Conservation (phyloP, 2,329 filamentous ascomycete species). For the Colletotrichum musicola region DNA sequence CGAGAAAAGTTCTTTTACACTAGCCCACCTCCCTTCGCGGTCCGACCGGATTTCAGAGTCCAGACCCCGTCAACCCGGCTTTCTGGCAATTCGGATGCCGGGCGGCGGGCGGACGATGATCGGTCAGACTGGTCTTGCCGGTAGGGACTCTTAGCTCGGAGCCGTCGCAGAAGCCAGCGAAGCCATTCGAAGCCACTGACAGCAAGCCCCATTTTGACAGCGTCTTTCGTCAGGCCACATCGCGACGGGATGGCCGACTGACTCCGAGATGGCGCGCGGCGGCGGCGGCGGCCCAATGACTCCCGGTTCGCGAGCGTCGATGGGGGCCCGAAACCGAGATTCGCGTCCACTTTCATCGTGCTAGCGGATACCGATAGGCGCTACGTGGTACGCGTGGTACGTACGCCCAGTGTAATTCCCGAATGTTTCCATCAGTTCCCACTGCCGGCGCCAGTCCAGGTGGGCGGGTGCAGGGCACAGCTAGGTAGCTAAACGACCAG, state of each 20-base stretch:
- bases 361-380: not conserved
- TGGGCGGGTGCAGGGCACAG: not conserved
- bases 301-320: conserved; percentile 13
- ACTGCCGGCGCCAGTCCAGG: conserved; percentile 11
- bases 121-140: conserved; percentile 13
- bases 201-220: conserved; percentile 33
- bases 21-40: not conserved
- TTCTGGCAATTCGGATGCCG: conserved; percentile 18
- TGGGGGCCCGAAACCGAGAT: conserved; percentile 29
- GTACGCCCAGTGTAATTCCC: conserved; percentile 11
- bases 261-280: conserved; percentile 8
- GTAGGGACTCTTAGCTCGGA: not conserved
- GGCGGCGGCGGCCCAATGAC: conserved; percentile 16
- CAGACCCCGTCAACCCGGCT: not conserved
- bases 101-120: conserved; percentile 12
- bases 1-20: not conserved
- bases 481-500: not conserved
- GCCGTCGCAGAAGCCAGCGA: not conserved
- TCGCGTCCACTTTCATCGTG: not conserved
- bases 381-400: not conserved
- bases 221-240: conserved; percentile 25
- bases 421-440: conserved; percentile 14
- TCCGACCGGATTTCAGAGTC: conserved; percentile 17
- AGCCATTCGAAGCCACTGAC: conserved; percentile 33
- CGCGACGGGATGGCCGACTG: conserved; percentile 10